These are phyloP conservation scores for Sechiopsis laciniata DNA, from an alignment of 306 rosid genomes.

Conservation along the genomic window DNA sequence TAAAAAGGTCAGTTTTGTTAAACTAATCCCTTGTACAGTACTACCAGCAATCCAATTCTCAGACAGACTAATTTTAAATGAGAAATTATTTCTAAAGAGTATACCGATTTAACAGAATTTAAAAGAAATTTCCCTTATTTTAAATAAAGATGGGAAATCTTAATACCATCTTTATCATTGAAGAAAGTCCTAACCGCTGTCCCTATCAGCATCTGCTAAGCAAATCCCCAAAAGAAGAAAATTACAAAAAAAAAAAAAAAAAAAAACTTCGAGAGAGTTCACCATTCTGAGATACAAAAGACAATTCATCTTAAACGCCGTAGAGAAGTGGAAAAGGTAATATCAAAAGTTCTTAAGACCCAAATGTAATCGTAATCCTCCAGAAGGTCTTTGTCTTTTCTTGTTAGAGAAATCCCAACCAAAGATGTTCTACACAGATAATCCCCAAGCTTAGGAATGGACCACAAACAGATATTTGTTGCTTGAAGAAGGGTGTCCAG, in stretches of 20 bases:
- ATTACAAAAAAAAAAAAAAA: neutral
- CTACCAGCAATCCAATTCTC: neutral
- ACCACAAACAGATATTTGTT: neutral
- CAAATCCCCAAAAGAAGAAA: neutral
- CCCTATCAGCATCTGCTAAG: neutral
- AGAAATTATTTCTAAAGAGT: neutral
- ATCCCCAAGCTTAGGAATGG: neutral
- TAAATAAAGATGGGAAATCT: too few relatives aligned
- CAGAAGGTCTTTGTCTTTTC: neutral
- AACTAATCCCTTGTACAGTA: neutral
- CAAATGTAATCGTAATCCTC: neutral
- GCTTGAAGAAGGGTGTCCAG: neutral
- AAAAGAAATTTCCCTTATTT: neutral
- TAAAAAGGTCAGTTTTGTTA: neutral
- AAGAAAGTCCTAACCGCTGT: neutral
- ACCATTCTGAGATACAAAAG: neutral
- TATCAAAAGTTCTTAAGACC: neutral
- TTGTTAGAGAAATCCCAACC: neutral
- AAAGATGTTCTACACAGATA: neutral
- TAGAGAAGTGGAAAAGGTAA: neutral
- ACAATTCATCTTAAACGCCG: neutral
- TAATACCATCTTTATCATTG: neutral
- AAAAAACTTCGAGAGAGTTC: neutral
- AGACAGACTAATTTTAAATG: neutral
- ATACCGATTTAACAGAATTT: neutral